Percentiles rank a stretch among this genome's conserved stretches.
Evolutionary conservation across 768 basidiomycete genomes (phyloP).

Genomic region (Clathrus columnatus): DNA sequence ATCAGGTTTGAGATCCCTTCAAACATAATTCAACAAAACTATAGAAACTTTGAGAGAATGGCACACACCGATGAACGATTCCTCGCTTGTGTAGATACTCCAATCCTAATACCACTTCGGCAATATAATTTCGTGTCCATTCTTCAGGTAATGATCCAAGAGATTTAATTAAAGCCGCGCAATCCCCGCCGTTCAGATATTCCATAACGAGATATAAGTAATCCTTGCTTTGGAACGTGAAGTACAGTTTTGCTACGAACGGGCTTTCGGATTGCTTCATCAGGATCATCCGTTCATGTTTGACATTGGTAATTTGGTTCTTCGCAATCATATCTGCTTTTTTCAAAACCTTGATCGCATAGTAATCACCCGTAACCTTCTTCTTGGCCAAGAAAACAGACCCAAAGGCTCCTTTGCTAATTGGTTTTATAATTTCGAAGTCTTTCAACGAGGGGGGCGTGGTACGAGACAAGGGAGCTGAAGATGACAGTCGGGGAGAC

Average conservation of each 20-base stretch:
- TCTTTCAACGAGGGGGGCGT: conserved; percentile 93
- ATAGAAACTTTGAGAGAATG: conserved; percentile 7
- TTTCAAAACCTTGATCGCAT: conserved; percentile 98
- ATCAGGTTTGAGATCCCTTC: conserved; percentile 94
- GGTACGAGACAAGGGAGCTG: conserved; percentile 67
- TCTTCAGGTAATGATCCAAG: conserved; percentile 91
- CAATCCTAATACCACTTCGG: conserved; percentile 89
- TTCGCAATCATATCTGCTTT: conserved; percentile 99
- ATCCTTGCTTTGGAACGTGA: conserved; percentile 99
- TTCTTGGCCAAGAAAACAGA: conserved; percentile 98
- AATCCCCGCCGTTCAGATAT: conserved; percentile 96
- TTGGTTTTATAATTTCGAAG: conserved; percentile 98
- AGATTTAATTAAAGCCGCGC: conserved; percentile 93
- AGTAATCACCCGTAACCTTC: conserved; percentile 96
- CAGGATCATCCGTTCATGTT: conserved; percentile 97
- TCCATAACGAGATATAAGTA: conserved; percentile 99
- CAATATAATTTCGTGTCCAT: conserved; percentile 94
- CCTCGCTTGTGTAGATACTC: conserved; percentile 95
- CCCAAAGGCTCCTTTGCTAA: conserved; percentile 97
- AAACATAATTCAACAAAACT: conserved; percentile 1
- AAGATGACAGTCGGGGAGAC: conserved; percentile 80
- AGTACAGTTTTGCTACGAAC: conserved; percentile 95
- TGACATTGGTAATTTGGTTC: conserved; percentile 99
- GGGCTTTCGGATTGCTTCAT: conserved; percentile 99
- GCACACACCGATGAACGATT: conserved; percentile 86